These are phyloP conservation scores for Microbotryomycetes sp. DNA, from an alignment of 1,284 basidiomycete genomes.

Conservation along the genomic window DNA sequence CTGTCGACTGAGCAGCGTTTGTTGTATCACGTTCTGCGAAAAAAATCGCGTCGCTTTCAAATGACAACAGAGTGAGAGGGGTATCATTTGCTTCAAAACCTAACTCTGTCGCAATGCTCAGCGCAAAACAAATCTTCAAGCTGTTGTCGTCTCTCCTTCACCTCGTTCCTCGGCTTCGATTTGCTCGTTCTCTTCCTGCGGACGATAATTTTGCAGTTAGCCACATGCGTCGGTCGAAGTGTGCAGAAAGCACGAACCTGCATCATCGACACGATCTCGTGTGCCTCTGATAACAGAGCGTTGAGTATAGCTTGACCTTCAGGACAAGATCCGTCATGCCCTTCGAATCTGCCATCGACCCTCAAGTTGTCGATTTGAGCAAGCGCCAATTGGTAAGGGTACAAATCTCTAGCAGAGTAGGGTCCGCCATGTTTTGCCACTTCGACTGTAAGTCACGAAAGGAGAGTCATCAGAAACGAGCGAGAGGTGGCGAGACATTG, in stretches of 20 bases:
- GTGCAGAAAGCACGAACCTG: too few relatives aligned
- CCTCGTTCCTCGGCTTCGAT: background rate
- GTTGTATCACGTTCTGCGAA: too few relatives aligned
- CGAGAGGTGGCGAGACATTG: conserved; percentile 40
- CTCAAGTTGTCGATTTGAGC: conserved; percentile 84
- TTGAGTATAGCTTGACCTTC: conserved; percentile 96
- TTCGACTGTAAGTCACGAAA: conserved; percentile 66
- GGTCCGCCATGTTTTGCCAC: conserved; percentile 95
- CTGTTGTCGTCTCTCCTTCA: background rate
- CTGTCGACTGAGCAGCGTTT: too few relatives aligned
- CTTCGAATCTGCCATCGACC: conserved; percentile 86
- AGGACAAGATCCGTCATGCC: conserved; percentile 67
- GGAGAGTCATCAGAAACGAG: background rate
- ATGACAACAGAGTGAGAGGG: too few relatives aligned
- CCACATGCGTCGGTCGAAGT: too few relatives aligned
- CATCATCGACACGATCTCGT: conserved; percentile 89
- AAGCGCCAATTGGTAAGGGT: conserved; percentile 52
- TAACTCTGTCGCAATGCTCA: too few relatives aligned
- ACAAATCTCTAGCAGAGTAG: conserved; percentile 89
- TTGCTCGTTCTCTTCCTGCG: background rate
- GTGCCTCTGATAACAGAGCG: conserved; percentile 92
- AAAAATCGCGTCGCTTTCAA: too few relatives aligned
- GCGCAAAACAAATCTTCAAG: too few relatives aligned
- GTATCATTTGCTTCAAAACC: too few relatives aligned
- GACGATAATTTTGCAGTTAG: too few relatives aligned